Base-by-base conservation (phyloP, 2,329 filamentous ascomycete species). In the Penicillium fuscoglaucum region DNA sequence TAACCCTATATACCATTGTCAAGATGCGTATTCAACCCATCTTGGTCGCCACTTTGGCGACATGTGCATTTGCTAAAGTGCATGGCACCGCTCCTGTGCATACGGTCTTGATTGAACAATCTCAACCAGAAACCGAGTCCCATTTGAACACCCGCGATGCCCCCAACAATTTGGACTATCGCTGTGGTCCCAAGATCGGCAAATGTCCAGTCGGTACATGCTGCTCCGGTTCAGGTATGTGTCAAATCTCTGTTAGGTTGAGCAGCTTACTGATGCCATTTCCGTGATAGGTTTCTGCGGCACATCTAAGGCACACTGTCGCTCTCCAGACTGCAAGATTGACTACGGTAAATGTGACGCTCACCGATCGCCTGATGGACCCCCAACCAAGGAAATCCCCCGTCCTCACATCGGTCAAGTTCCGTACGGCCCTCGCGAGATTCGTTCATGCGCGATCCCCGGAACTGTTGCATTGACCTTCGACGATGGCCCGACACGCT, bases 381-480 rank as follows among this genome's bases (percentile, higher is more conserved):
- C 68, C 13, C 67, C 73, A 19, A 78, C 75, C 7, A 67, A 66
- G 15, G 56, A 68, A 1, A 68, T 77, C 28, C 61, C 66, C 55
- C 74, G 76, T 19, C 70, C 74, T 58, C 69, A 68, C n/a, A 13
- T 74, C 26, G 76, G 76, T 24, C 61, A 67, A 39, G 69, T 74
- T 17, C 71, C 72, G 19, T 78, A 78, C 48, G 75, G 70, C 1
- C 70, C 71, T 24, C 56, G 61, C 9, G 65, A 69, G 19, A 74
- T 78, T 53, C 71, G 72, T 33, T 69, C 72, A 12, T 80, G 79
- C 62, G 70, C 66, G 40, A 76, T 77, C n/a, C 76, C 80, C 3
- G 84, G 86, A 52, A 84, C 83, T 12, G 80, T 90, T 65, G 87
- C 87, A 19, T 71, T 90, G 55, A 89, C 87, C 0, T 89, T 83